These are phyloP conservation scores for Aspergillus sclerotialis DNA, from an alignment of 2,329 filamentous ascomycete species.

Conservation along the genomic window DNA sequence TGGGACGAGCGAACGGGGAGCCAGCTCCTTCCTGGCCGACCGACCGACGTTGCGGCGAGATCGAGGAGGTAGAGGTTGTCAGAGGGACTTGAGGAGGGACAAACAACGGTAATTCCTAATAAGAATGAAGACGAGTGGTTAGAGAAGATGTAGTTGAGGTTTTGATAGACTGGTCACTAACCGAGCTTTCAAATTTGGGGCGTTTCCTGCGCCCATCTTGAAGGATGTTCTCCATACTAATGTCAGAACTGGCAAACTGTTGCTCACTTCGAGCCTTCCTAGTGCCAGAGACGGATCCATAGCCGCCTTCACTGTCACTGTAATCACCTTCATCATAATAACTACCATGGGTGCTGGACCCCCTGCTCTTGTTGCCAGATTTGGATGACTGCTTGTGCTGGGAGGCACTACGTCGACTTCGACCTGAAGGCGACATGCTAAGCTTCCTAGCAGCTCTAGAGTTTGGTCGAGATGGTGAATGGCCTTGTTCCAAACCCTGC, in stretches of 20 bases:
- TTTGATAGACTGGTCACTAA: conserved; percentile 52
- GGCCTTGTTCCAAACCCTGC: conserved; percentile 49
- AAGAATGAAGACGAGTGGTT: conserved; percentile 11
- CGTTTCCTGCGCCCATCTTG: conserved; percentile 93
- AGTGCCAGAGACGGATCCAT: conserved; percentile 63
- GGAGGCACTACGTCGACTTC: conserved; percentile 71
- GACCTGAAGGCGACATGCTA: conserved; percentile 67
- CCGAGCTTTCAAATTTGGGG: conserved; percentile 92
- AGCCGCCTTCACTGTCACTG: conserved; percentile 79
- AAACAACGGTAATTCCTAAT: conserved; percentile 91
- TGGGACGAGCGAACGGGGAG: conserved; percentile 67
- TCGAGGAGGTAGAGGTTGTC: conserved; percentile 92
- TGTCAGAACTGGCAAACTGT: conserved; percentile 87
- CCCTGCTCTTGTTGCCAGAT: conserved; percentile 60
- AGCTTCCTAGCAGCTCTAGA: conserved; percentile 68
- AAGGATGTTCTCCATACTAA: conserved; percentile 96
- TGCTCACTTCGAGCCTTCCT: conserved; percentile 74
- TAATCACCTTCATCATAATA: conserved; percentile 69
- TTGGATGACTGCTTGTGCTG: conserved; percentile 66
- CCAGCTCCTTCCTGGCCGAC: conserved; percentile 59
- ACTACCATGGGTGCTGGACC: conserved; percentile 52
- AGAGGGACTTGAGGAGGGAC: conserved; percentile 90
- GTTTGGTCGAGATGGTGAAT: conserved; percentile 59
- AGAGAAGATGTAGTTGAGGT: conserved; percentile 10
- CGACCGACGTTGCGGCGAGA: conserved; percentile 82